Base-by-base conservation (phyloP, 495 filamentous ascomycete species). In the Xylaria venustula region DNA sequence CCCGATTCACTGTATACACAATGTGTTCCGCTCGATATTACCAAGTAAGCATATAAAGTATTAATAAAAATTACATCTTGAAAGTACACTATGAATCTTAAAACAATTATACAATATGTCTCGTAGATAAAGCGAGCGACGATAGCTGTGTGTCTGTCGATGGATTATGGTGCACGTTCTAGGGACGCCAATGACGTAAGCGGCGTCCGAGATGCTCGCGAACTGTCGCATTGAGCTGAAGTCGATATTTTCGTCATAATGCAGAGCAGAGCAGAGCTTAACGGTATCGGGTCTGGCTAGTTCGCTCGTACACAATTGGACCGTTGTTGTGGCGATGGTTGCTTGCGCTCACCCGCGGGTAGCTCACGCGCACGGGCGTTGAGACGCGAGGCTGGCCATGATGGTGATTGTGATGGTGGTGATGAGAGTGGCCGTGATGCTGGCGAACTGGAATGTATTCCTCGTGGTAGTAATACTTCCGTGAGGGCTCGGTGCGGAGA, bases 381-480 rank as follows among this genome's bases (percentile, higher is more conserved):
- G 58, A 54, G 7, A n/a, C 58, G 30, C 58, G 42, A 15, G 74
- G 72, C n/a, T 74, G 64, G 19, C 55, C 61, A 49, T 67, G 64
- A 23, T 69, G 64, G 7, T 64, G 28, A 26, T 61, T 46, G 48
- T 28, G 20, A 23, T 47, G 64, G n/a, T 63, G 63, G 54, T 67
- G 64, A 25, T 69, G 64, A 8, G 62, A 23, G 23, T 62, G 53
- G 34, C 40, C 40, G 25, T 48, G 57, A n/a, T 62, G 65, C 41
- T 64, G 70, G 23, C 73, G 58, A 56, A 70, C 69, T 56, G 75
- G 78, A 54, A 78, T 75, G 59, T 73, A 71, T 53, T 80, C 78
- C 66, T 80, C 75, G 69, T 76, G 75, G 66, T 80, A 80, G 67
- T 80, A 80, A 67, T 80, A 78, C 45, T 75, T 75, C 19, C 72